Evolutionary conservation across 768 basidiomycete species (phyloP).

Genomic region (Hirschioporus abietinus): DNA sequence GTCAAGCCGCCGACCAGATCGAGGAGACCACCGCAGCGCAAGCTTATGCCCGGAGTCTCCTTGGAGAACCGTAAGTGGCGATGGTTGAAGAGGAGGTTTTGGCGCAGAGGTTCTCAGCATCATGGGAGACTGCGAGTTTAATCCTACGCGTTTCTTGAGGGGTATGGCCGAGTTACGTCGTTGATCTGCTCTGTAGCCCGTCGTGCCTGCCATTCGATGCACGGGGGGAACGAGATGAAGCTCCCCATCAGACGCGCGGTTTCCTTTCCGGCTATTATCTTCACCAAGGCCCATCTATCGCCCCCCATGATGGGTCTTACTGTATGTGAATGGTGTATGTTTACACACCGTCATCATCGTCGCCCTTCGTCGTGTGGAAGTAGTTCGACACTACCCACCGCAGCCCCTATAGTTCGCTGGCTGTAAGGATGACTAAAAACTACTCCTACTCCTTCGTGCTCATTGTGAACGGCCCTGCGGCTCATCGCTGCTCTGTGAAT

Average conservation of each 20-base stretch:
- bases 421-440: not conserved
- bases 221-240: not conserved
- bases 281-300: not conserved
- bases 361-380: not conserved
- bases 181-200: not conserved
- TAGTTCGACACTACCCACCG: not conserved
- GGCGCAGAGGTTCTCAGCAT: slow-evolving; percentile 6
- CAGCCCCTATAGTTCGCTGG: not conserved
- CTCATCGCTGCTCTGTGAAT: not conserved
- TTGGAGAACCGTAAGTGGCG: slow-evolving; percentile 29
- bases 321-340: not conserved
- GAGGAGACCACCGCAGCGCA: slow-evolving; percentile 18
- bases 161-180: not conserved
- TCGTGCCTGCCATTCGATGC: not conserved
- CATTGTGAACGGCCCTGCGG: not conserved
- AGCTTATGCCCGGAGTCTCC: slow-evolving; percentile 28
- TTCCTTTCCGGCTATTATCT: slow-evolving; percentile 1
- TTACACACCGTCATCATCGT: not conserved
- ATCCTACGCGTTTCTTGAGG: not conserved
- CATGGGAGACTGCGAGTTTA: not conserved
- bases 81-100: slow-evolving; percentile 18
- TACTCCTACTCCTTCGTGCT: not conserved
- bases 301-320: slow-evolving; percentile 3
- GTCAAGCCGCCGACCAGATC: slow-evolving; percentile 13
- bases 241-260: not conserved